Evolutionary conservation across 2,329 filamentous ascomycete genomes (phyloP).

Genomic region (Trichophyton rubrum): DNA sequence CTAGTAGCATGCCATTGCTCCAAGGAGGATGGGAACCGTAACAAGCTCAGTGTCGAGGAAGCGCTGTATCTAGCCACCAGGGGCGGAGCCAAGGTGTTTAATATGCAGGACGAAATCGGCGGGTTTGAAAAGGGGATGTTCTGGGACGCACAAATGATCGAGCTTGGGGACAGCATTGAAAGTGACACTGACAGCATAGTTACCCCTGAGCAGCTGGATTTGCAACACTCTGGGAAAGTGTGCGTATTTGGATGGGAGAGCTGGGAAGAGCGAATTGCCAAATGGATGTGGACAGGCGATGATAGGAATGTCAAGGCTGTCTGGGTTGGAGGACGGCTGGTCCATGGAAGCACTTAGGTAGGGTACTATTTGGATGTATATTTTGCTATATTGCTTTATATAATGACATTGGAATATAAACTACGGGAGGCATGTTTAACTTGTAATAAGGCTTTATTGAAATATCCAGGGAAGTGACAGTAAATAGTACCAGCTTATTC

Average conservation of each 20-base stretch:
- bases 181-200: background rate
- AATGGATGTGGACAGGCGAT: slow-evolving; percentile 91
- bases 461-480: no score
- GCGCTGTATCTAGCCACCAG: slow-evolving; percentile 73
- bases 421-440: no score
- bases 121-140: slow-evolving; percentile 76
- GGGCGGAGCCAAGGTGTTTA: slow-evolving; percentile 75
- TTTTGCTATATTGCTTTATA: background rate
- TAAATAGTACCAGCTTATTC: no score
- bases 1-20: slow-evolving; percentile 47
- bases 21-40: background rate
- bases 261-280: slow-evolving; percentile 77
- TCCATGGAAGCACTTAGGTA: slow-evolving; percentile 41
- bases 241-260: slow-evolving; percentile 85
- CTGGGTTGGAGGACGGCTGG: slow-evolving; percentile 76
- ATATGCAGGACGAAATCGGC: slow-evolving; percentile 59
- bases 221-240: slow-evolving; percentile 47
- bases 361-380: background rate
- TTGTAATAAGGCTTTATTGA: no score
- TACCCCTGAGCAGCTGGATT: slow-evolving; percentile 16
- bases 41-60: slow-evolving; percentile 70
- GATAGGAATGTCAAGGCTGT: slow-evolving; percentile 80
- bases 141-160: slow-evolving; percentile 80
- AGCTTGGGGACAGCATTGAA: slow-evolving; percentile 40
- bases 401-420: background rate